Evolutionary conservation across 1,139 yeast genomes (phyloP).

Genomic region (Nakaseomyces nivariensis): DNA sequence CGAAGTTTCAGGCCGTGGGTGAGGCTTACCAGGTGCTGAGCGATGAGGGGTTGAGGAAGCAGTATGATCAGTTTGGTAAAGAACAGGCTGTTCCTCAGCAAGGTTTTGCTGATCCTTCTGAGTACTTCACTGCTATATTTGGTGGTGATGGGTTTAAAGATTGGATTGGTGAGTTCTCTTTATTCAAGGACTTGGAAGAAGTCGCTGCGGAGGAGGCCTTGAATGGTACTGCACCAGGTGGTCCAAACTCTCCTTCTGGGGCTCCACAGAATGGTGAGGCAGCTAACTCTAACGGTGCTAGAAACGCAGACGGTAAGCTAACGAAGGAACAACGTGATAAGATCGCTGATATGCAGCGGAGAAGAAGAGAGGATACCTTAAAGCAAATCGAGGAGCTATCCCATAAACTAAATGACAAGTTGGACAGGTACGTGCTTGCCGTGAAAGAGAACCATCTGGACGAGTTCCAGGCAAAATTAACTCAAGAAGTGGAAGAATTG

Average conservation of each 20-base stretch:
- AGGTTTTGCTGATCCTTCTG: constrained; percentile 63
- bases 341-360: constrained; percentile 40
- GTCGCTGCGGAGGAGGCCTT: constrained; percentile 31
- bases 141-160: constrained; percentile 68
- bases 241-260: not conserved
- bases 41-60: constrained; percentile 47
- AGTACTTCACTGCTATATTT: constrained; percentile 57
- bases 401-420: constrained; percentile 35
- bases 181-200: constrained; percentile 50
- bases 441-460: constrained; percentile 30
- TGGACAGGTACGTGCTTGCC: constrained; percentile 29
- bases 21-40: constrained; percentile 60
- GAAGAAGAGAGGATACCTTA: constrained; percentile 42
- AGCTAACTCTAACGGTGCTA: not conserved
- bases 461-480: constrained; percentile 35
- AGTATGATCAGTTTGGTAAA: constrained; percentile 56
- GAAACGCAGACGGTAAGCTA: constrained; percentile 25
- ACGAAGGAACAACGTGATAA: constrained; percentile 45
- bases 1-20: constrained; percentile 54
- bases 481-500: constrained; percentile 55
- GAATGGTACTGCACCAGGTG: constrained; percentile 1
- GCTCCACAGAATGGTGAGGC: not conserved
- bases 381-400: constrained; percentile 45
- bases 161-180: constrained; percentile 64
- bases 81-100: constrained; percentile 55